Base-by-base conservation (phyloP, 1,284 basidiomycete species). In the Cutaneotrichosporon mucoides region DNA sequence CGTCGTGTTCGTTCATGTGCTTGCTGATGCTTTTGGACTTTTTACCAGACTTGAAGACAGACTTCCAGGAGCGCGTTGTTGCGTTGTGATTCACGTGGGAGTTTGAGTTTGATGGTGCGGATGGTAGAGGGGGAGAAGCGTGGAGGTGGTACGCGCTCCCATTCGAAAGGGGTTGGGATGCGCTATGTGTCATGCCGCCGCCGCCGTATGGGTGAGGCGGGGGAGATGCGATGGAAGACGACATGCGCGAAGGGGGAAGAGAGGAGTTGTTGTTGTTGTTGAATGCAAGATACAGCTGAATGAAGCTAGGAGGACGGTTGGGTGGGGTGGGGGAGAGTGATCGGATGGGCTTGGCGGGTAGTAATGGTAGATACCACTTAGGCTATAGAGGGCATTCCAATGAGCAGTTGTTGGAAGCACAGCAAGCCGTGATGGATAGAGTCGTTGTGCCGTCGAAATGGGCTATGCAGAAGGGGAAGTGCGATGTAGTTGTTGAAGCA, bases 41-140 rank as follows among this genome's bases (percentile, higher is more conserved):
- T 43, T 58, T 58, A 15, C 47, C 40, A 8, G 35, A 13, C 46
- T 60, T 56, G 56, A 57, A 57, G 37, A 57, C 56, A n/a, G 37
- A 24, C 11, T 36, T 36, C 56, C 56, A 55, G 10, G 37, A 47
- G 33, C 50, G 50, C 38, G 15, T 16, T 12, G 50, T 34, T 35
- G 51, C 51, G 16, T 15, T 13, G 38, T 40, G 38, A 8, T 8
- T 8, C 12, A 40, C 9, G 8, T 34, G 34, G 7, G 24, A 34
- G 11, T 37, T 24, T 33, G 52, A n/a, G 12, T 9, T 35, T 35
- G 50, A 10, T 15, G 50, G 15, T 40, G 49, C 6, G 10, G 49
- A 5, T 33, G 13, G 10, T 52, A 24, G 24, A 24, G 38, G 10
- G 10, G 12, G 52, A 7, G 52, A 36, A 35, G 33, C 42, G 42